Conservation (phyloP, 2,329 filamentous ascomycete genomes). For the Tothia fuscella region DNA sequence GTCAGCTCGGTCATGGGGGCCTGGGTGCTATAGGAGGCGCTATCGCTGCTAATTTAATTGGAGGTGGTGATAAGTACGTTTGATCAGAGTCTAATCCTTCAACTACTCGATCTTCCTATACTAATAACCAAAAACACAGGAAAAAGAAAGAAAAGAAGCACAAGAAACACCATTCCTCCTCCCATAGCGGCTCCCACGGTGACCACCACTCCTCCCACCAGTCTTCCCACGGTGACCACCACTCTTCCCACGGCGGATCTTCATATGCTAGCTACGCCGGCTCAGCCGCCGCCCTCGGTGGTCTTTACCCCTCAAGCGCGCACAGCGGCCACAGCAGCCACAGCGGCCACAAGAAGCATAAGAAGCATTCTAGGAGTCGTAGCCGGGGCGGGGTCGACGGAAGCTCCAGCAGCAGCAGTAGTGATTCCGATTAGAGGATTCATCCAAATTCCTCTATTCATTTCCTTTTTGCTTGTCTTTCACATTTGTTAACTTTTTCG, state of each 20-base stretch:
- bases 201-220: background rate
- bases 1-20: conserved; percentile 8
- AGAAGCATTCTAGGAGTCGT: conserved; percentile 3
- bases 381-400: conserved; percentile 4
- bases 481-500: too few species aligned
- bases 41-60: conserved; percentile 9
- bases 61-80: conserved; percentile 9
- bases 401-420: conserved; percentile 5
- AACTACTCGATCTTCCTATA: background rate
- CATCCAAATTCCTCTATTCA: too few species aligned
- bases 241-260: background rate
- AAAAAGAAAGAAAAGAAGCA: conserved; percentile 12
- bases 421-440: conserved; percentile 7
- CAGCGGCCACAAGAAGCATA: conserved; percentile 9
- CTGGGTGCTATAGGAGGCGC: conserved; percentile 11
- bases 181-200: conserved; percentile 5
- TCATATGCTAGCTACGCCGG: conserved; percentile 8
- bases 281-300: conserved; percentile 1
- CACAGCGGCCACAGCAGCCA: background rate
- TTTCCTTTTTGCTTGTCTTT: too few species aligned
- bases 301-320: background rate
- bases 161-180: conserved; percentile 5
- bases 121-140: conserved; percentile 2
- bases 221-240: background rate
- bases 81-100: background rate